Evolutionary conservation across 257 asterid genomes (phyloP).

Genomic region (Lithospermum erythrorhizon): DNA sequence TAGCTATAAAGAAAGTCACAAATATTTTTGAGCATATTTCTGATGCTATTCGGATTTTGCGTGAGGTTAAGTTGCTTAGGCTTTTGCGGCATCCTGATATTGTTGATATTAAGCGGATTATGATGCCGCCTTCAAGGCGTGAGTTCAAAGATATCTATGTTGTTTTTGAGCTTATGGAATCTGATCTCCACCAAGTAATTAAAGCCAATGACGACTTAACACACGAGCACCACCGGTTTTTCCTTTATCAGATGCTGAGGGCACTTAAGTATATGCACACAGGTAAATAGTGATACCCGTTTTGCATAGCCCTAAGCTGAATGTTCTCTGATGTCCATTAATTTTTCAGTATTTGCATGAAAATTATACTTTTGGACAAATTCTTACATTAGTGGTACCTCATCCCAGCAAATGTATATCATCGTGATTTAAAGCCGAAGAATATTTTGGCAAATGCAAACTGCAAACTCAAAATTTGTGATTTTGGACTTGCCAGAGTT

Average conservation of each 20-base stretch:
- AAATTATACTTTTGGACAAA: background rate
- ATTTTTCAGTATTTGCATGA: slow-evolving; percentile 2
- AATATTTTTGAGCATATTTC: slow-evolving; percentile 77
- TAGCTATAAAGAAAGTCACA: slow-evolving; percentile 82
- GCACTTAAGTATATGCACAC: slow-evolving; percentile 89
- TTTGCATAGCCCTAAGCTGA: background rate
- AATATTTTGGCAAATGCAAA: slow-evolving; percentile 95
- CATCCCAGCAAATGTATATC: slow-evolving; percentile 82
- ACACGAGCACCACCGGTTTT: slow-evolving; percentile 81
- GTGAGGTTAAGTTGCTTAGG: slow-evolving; percentile 81
- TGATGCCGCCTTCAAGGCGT: slow-evolving; percentile 81
- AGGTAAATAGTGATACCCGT: slow-evolving; percentile 27
- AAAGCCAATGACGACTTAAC: slow-evolving; percentile 94
- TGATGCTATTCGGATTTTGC: slow-evolving; percentile 78
- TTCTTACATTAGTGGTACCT: slow-evolving; percentile 17
- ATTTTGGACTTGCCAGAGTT: slow-evolving; percentile 89
- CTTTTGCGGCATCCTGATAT: slow-evolving; percentile 85
- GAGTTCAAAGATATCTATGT: slow-evolving; percentile 83
- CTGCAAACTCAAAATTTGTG: slow-evolving; percentile 90
- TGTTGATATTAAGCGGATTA: slow-evolving; percentile 80
- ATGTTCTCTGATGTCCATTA: slow-evolving; percentile 4
- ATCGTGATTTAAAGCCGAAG: slow-evolving; percentile 90
- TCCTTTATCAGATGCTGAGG: slow-evolving; percentile 85
- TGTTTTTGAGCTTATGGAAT: slow-evolving; percentile 93
- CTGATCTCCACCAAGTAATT: slow-evolving; percentile 93